Evolutionary conservation across 2,329 filamentous ascomycete genomes (phyloP).

Genomic region (Mycosphaerella arachidis): DNA sequence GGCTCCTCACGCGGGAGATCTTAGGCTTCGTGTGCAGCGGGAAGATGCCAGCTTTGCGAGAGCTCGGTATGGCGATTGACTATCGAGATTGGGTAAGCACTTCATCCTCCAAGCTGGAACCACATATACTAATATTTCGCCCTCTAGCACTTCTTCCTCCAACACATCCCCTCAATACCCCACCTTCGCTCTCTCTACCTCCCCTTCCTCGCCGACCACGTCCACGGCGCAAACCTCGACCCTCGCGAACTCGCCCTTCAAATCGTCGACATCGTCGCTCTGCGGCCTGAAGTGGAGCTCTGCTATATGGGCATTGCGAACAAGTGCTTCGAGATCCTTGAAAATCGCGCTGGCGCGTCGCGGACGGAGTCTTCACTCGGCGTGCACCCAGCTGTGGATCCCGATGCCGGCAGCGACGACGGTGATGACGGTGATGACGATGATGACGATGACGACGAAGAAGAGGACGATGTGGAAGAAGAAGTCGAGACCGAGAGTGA

Average conservation of each 20-base stretch:
- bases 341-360: conserved; percentile 46
- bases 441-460: conserved; percentile 36
- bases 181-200: conserved; percentile 69
- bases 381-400: conserved; percentile 44
- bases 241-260: conserved; percentile 69
- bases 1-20: conserved; percentile 67
- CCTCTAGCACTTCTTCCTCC: conserved; percentile 69
- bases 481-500: conserved; percentile 33
- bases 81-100: conserved; percentile 71
- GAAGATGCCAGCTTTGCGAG: conserved; percentile 65
- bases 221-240: conserved; percentile 52
- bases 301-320: conserved; percentile 71
- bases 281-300: conserved; percentile 70
- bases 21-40: conserved; percentile 71
- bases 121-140: conserved; percentile 4
- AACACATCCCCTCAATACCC: conserved; percentile 65
- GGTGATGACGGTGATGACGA: conserved; percentile 34
- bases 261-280: conserved; percentile 70
- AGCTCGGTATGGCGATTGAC: conserved; percentile 67
- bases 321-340: conserved; percentile 79
- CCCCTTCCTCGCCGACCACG: conserved; percentile 61
- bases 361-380: conserved; percentile 46
- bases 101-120: not conserved
- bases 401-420: conserved; percentile 46
- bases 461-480: conserved; percentile 23